A percentile compares a stretch with the other conserved stretches of the same genome.
These are phyloP conservation scores for Sporothrix humicola DNA, from an alignment of 2,329 filamentous ascomycete genomes.

Conservation along the genomic window DNA sequence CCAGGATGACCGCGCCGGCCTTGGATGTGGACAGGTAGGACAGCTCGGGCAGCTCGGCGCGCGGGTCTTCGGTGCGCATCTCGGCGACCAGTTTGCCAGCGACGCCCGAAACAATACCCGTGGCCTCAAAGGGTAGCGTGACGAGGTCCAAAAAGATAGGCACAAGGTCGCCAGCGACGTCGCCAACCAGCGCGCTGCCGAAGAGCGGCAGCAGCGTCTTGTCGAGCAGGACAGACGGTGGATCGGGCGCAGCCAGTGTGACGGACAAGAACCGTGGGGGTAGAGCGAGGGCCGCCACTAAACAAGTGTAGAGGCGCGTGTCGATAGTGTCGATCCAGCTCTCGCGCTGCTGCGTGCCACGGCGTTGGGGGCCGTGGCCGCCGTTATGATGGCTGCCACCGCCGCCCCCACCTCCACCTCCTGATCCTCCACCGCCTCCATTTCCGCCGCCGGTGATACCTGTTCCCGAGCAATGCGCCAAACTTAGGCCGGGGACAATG, in stretches of 20 bases:
- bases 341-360: slow-evolving; percentile 33
- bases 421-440: slow-evolving; percentile 48
- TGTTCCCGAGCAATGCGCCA: slow-evolving; percentile 81
- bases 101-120: slow-evolving; percentile 93
- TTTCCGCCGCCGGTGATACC: slow-evolving; percentile 44
- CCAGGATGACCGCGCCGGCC: slow-evolving; percentile 87
- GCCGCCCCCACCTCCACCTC: slow-evolving; percentile 45
- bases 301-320: slow-evolving; percentile 65
- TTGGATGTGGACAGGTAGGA: slow-evolving; percentile 89
- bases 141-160: slow-evolving; percentile 89
- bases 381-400: slow-evolving; percentile 27
- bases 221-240: slow-evolving; percentile 75
- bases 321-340: slow-evolving; percentile 66
- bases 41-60: slow-evolving; percentile 70
- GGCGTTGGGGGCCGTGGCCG: slow-evolving; percentile 30
- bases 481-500: slow-evolving; percentile 69
- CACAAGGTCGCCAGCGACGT: slow-evolving; percentile 72
- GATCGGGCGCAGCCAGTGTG: slow-evolving; percentile 74
- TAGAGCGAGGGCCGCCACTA: slow-evolving; percentile 63
- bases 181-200: slow-evolving; percentile 75
- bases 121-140: slow-evolving; percentile 81
- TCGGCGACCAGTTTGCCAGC: slow-evolving; percentile 81
- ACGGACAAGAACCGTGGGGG: slow-evolving; percentile 74
- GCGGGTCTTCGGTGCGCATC: slow-evolving; percentile 51
- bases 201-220: slow-evolving; percentile 68